Evolutionary conservation across 805 yeast species (phyloP).

Genomic region (Barnettozyma sucrosica): DNA sequence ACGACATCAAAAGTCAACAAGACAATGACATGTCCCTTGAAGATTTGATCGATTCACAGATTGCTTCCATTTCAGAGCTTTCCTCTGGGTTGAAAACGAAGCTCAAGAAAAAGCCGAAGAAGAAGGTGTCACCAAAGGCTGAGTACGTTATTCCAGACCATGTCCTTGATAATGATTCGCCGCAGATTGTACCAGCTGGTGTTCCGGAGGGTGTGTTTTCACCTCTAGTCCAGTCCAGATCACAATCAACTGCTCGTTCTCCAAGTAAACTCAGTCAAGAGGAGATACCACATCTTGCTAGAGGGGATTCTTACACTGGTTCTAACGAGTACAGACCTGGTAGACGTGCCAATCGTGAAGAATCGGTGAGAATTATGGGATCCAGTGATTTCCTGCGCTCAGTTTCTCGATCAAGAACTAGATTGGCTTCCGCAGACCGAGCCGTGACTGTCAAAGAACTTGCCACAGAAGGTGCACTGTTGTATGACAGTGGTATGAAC

Average conservation of each 20-base stretch:
- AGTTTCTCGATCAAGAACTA: constrained; percentile 58
- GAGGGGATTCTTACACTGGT: constrained; percentile 72
- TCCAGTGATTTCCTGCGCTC: constrained; percentile 51
- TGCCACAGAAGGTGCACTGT: constrained; percentile 51
- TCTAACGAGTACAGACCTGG: constrained; percentile 29
- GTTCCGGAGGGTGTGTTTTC: constrained; percentile 39
- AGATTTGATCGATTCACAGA: constrained; percentile 26
- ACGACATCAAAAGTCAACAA: constrained; percentile 18
- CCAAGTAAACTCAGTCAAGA: background rate
- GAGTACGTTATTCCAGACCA: constrained; percentile 27
- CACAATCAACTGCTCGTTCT: constrained; percentile 19
- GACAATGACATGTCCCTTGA: constrained; percentile 20
- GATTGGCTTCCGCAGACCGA: constrained; percentile 33
- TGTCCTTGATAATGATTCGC: constrained; percentile 33
- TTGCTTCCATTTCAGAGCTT: constrained; percentile 25
- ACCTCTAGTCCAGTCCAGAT: constrained; percentile 26
- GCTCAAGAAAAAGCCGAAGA: constrained; percentile 7
- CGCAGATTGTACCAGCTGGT: constrained; percentile 39
- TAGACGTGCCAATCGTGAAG: constrained; percentile 24
- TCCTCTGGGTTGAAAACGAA: constrained; percentile 19
- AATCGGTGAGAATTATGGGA: constrained; percentile 23
- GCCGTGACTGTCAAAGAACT: constrained; percentile 37
- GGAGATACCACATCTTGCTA: constrained; percentile 57
- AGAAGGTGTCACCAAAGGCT: background rate
- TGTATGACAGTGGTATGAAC: constrained; percentile 31